Conservation (phyloP, 129 eudicot genomes). For the Mikania micrantha region DNA sequence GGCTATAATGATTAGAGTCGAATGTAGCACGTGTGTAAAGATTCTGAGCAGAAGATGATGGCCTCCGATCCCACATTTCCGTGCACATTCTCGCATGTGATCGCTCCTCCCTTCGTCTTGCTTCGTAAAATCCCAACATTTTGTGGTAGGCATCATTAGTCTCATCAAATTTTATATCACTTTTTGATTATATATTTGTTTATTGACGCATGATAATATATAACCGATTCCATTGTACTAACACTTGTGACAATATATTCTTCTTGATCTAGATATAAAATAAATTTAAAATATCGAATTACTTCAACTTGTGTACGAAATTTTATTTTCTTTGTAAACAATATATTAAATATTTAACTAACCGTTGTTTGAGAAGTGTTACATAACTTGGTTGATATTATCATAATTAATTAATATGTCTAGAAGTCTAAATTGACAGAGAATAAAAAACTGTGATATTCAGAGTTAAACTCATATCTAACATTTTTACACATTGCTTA, state of each 20-base stretch:
- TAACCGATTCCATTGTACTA: not conserved
- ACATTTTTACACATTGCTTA: no score
- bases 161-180: not conserved
- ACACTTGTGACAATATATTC: not conserved
- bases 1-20: not conserved
- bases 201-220: not conserved
- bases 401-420: no score
- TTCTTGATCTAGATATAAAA: not conserved
- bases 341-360: no score
- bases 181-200: not conserved
- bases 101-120: not conserved
- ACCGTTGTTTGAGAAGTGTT: not conserved
- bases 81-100: not conserved
- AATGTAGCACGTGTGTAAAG: constrained; percentile 4
- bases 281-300: no score
- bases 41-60: not conserved
- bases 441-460: no score
- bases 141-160: not conserved
- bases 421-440: no score
- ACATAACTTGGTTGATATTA: no score
- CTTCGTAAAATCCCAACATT: not conserved
- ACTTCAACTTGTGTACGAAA: no score
- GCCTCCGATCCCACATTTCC: not conserved
- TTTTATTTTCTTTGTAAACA: not conserved
- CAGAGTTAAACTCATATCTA: no score